These are phyloP conservation scores for Emergomyces orientalis DNA, from an alignment of 2,329 filamentous ascomycete species.

Conservation along the genomic window DNA sequence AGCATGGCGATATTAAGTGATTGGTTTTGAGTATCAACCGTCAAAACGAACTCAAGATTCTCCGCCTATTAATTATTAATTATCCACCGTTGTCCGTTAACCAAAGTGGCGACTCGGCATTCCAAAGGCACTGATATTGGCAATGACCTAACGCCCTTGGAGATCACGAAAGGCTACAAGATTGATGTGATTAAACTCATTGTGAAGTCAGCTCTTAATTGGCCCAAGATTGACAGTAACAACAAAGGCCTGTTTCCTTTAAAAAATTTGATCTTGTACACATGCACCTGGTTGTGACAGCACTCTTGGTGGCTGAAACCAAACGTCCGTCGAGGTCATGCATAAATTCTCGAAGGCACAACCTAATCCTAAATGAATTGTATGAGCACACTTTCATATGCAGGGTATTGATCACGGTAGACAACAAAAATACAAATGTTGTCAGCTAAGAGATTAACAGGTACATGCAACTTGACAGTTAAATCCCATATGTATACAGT, in stretches of 20 bases:
- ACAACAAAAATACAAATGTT: background rate
- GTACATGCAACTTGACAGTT: background rate
- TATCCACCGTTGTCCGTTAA: background rate
- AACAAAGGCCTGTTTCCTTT: background rate
- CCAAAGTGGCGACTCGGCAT: background rate
- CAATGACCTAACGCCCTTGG: background rate
- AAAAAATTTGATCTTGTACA: background rate
- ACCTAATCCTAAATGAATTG: background rate
- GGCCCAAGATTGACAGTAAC: background rate
- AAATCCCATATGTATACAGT: background rate
- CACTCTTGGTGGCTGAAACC: background rate
- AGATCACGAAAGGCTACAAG: background rate
- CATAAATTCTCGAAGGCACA: background rate
- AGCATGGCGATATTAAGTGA: background rate
- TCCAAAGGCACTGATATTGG: background rate
- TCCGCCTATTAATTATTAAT: background rate
- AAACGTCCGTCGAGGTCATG: background rate
- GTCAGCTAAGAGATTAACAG: background rate
- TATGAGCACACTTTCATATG: background rate
- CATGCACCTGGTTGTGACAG: background rate
- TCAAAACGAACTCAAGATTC: background rate
- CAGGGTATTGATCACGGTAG: background rate
- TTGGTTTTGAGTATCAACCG: background rate
- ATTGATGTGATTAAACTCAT: background rate
- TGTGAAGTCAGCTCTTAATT: background rate